These are phyloP conservation scores for Termitomyces sp. DNA, from an alignment of 768 basidiomycete genomes.

Conservation along the genomic window DNA sequence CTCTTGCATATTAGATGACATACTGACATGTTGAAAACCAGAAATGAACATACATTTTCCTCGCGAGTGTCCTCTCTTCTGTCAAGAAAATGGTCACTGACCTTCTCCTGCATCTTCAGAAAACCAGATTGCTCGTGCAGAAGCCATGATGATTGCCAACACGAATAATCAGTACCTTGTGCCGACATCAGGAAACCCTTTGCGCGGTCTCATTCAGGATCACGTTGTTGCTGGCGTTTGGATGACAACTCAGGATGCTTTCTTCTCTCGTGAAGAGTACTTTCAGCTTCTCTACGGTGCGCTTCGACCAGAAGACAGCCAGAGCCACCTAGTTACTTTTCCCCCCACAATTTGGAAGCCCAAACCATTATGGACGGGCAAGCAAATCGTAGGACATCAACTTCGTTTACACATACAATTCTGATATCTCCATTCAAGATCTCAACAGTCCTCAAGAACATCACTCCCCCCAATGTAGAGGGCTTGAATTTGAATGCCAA, in stretches of 20 bases:
- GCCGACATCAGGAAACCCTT: slow-evolving; percentile 95
- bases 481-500: slow-evolving; percentile 84
- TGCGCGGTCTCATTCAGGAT: slow-evolving; percentile 97
- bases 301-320: slow-evolving; percentile 81
- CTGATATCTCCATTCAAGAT: slow-evolving; percentile 47
- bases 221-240: slow-evolving; percentile 99
- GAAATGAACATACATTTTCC: slow-evolving; percentile 99
- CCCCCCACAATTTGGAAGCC: slow-evolving; percentile 95
- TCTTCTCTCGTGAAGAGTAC: slow-evolving; percentile 94
- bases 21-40: slow-evolving; percentile 23
- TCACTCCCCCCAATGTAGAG: slow-evolving; percentile 72
- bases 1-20: not conserved
- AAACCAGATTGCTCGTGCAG: slow-evolving; percentile 91
- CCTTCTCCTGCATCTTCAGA: slow-evolving; percentile 38
- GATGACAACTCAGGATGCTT: slow-evolving; percentile 95
- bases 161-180: slow-evolving; percentile 99
- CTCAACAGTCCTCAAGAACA: slow-evolving; percentile 88
- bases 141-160: slow-evolving; percentile 91
- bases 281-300: slow-evolving; percentile 95
- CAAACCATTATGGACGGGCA: slow-evolving; percentile 90
- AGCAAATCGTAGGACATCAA: slow-evolving; percentile 72
- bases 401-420: not conserved
- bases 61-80: slow-evolving; percentile 46
- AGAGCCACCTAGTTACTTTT: slow-evolving; percentile 67
- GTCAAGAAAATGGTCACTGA: not conserved